Evolutionary conservation across 164 flowering plant species (phyloP).

Genomic region (Taxillus chinensis): DNA sequence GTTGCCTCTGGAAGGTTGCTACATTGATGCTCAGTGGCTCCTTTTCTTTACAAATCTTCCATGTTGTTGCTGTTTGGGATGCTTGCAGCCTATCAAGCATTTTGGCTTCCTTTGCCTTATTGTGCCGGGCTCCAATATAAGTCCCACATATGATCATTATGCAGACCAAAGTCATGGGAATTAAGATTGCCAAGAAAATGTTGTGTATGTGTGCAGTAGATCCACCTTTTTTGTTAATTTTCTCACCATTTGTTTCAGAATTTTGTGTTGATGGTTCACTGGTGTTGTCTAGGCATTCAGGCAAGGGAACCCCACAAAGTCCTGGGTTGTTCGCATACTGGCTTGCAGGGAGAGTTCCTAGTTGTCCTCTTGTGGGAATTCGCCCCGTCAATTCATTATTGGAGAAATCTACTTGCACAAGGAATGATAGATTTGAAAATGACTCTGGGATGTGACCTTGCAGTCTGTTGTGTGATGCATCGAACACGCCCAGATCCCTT

Average conservation of each 20-base stretch:
- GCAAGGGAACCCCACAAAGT: constrained; percentile 87
- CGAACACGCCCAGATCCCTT: constrained; percentile 71
- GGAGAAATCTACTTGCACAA: constrained; percentile 85
- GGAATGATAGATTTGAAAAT: constrained; percentile 61
- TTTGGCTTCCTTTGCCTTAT: constrained; percentile 50
- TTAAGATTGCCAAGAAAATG: constrained; percentile 57
- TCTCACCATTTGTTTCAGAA: constrained; percentile 4
- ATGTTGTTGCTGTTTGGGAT: constrained; percentile 64
- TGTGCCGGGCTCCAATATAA: constrained; percentile 54
- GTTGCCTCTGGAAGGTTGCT: constrained; percentile 60
- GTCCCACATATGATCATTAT: constrained; percentile 66
- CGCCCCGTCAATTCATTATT: constrained; percentile 67
- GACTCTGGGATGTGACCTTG: constrained; percentile 86
- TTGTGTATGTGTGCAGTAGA: constrained; percentile 67
- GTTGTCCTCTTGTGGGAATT: constrained; percentile 75
- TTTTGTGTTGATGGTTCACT: constrained; percentile 13
- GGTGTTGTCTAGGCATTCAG: constrained; percentile 34
- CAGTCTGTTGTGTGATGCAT: constrained; percentile 74
- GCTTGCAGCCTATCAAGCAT: constrained; percentile 67
- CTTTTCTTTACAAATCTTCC: constrained; percentile 81
- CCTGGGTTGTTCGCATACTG: constrained; percentile 82
- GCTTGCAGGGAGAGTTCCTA: constrained; percentile 75
- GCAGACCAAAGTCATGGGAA: constrained; percentile 55
- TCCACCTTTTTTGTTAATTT: constrained; percentile 9
- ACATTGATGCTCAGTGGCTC: constrained; percentile 79